phyloP scores from a whole-genome alignment of 805 yeast genomes.

The Kodamaea nitidulidarum region DNA sequence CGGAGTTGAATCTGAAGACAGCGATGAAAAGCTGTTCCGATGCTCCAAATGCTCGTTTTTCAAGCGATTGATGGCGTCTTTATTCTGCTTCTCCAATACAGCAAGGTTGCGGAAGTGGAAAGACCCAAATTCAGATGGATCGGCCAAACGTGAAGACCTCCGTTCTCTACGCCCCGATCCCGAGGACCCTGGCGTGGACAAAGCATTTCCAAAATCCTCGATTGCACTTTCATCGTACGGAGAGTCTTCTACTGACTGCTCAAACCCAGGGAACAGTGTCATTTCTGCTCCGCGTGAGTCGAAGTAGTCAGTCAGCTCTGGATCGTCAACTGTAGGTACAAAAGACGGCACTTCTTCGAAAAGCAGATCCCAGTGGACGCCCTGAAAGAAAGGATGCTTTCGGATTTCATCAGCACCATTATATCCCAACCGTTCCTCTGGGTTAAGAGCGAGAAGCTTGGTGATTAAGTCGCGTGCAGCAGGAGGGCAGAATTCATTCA shows the following conservation, averaged over 20 bases:
- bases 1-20: constrained; percentile 45
- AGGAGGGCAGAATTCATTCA: constrained; percentile 48
- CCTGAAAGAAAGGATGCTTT: constrained; percentile 70
- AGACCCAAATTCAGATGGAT: constrained; percentile 81
- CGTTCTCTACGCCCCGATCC: constrained; percentile 49
- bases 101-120: constrained; percentile 86
- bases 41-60: constrained; percentile 77
- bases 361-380: constrained; percentile 69
- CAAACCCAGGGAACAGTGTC: constrained; percentile 47
- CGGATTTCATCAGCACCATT: constrained; percentile 77
- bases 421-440: constrained; percentile 66
- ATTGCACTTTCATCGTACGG: constrained; percentile 8
- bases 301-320: constrained; percentile 87
- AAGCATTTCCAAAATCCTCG: constrained; percentile 15
- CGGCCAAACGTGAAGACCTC: constrained; percentile 68
- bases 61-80: constrained; percentile 83
- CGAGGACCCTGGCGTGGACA: constrained; percentile 14
- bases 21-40: constrained; percentile 44
- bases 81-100: constrained; percentile 89
- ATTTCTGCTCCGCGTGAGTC: constrained; percentile 85
- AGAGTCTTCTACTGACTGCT: background rate
- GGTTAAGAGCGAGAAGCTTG: constrained; percentile 59
- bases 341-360: constrained; percentile 74
- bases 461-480: constrained; percentile 72
- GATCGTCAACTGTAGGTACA: constrained; percentile 72